Evolutionary conservation across 176 grass and related monocot species (phyloP).

Genomic region (Dendrocalamus sinicus): DNA sequence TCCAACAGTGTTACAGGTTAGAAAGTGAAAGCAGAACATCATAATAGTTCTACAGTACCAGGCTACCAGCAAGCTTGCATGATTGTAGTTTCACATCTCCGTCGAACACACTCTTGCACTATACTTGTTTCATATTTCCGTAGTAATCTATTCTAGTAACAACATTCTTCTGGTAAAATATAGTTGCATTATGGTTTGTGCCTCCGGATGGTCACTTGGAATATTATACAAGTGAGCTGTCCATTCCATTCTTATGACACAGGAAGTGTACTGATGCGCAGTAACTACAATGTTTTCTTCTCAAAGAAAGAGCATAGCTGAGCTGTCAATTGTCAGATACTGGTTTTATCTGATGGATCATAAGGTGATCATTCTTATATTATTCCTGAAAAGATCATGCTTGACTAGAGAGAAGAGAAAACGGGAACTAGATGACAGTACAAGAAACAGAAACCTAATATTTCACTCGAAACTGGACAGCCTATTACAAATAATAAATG

Average conservation of each 20-base stretch:
- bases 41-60: constrained; percentile 6
- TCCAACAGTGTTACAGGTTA: neutral
- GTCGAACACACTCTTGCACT: constrained; percentile 1
- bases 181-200: neutral
- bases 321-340: constrained; percentile 6
- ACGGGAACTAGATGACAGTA: constrained; percentile 8
- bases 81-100: constrained; percentile 23
- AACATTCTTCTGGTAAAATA: constrained; percentile 13
- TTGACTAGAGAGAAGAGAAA: constrained; percentile 6
- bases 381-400: neutral
- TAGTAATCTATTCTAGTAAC: neutral
- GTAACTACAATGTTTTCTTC: constrained; percentile 26
- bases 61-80: neutral
- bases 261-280: constrained; percentile 14
- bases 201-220: neutral
- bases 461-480: constrained; percentile 7
- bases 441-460: constrained; percentile 21
- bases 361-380: constrained; percentile 11
- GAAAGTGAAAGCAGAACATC: constrained; percentile 8
- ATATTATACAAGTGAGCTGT: constrained; percentile 23
- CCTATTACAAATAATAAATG: constrained; percentile 1
- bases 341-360: constrained; percentile 14
- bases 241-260: constrained; percentile 26
- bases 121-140: constrained; percentile 16
- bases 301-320: constrained; percentile 22